Evolutionary conservation across 2,329 filamentous ascomycete genomes (phyloP).

Genomic region (Sporothrix brasiliensis): DNA sequence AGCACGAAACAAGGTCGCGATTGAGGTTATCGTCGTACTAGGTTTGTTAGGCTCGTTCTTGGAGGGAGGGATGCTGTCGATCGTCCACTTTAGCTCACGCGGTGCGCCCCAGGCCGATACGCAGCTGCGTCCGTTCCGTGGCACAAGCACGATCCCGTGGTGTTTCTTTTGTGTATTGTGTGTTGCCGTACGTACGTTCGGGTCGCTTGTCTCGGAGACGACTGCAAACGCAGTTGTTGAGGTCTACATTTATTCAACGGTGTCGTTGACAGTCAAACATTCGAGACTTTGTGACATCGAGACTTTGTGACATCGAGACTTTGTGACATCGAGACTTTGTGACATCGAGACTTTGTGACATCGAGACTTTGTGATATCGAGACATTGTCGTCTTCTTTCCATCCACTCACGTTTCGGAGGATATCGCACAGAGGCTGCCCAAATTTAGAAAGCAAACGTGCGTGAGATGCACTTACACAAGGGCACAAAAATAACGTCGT

Average conservation of each 20-base stretch:
- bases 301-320: background rate
- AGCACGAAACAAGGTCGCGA: background rate
- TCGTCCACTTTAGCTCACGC: slow-evolving; percentile 13
- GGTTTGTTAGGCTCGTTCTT: too few species aligned
- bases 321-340: too few species aligned
- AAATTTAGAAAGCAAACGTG: background rate
- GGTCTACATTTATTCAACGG: background rate
- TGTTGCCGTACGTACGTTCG: background rate
- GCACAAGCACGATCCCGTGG: slow-evolving; percentile 5
- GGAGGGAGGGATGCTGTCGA: background rate
- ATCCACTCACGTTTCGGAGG: background rate
- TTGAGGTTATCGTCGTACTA: background rate
- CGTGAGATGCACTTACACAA: background rate
- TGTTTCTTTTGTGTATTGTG: background rate
- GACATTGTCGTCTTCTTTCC: background rate
- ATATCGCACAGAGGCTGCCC: background rate
- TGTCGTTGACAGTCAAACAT: too few species aligned
- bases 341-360: background rate
- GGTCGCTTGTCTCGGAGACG: background rate
- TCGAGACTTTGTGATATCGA: background rate
- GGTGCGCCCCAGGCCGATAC: background rate
- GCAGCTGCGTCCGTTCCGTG: background rate
- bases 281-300: too few species aligned
- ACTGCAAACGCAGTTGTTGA: too few species aligned
- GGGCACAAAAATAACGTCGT: slow-evolving; percentile 14